A percentile compares a stretch with the other conserved stretches of the same genome.
Evolutionary conservation across 106 monocot species (phyloP).

Genomic region (Amphibolis antarctica): DNA sequence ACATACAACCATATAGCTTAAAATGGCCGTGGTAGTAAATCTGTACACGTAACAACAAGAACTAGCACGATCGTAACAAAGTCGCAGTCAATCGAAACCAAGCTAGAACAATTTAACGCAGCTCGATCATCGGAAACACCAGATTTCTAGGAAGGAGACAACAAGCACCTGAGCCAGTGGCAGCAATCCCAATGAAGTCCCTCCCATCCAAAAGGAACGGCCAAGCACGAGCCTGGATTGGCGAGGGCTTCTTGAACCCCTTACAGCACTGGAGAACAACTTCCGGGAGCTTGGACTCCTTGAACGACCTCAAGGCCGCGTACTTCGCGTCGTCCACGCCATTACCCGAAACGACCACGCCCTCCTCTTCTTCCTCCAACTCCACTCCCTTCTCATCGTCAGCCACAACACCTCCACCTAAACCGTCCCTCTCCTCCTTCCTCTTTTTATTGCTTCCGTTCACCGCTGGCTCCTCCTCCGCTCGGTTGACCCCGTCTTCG

Average conservation of each 20-base stretch:
- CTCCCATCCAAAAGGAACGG: conserved; percentile 79
- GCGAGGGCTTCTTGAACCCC: conserved; percentile 64
- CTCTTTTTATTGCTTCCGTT: background rate
- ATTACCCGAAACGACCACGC: conserved; percentile 53
- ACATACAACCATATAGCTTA: background rate
- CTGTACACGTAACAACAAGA: too few species aligned
- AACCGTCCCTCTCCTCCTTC: conserved; percentile 2
- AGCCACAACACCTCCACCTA: too few species aligned
- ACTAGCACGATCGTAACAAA: too few species aligned
- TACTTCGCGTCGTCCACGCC: conserved; percentile 48
- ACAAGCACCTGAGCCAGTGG: conserved; percentile 78
- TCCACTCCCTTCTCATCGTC: background rate
- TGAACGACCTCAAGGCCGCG: conserved; percentile 42
- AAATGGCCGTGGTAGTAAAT: too few species aligned
- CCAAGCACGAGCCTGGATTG: conserved; percentile 89
- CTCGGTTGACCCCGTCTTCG: background rate
- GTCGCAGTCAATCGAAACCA: too few species aligned
- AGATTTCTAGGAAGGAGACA: background rate
- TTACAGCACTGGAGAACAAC: conserved; percentile 81
- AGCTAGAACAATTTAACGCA: background rate
- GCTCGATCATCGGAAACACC: background rate
- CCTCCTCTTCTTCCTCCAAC: background rate
- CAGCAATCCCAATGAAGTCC: conserved; percentile 92
- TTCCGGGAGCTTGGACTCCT: conserved; percentile 44
- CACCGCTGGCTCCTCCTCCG: too few species aligned